These are phyloP conservation scores for Heterobasidion irregulare DNA, from an alignment of 1,284 basidiomycete genomes.

Conservation along the genomic window DNA sequence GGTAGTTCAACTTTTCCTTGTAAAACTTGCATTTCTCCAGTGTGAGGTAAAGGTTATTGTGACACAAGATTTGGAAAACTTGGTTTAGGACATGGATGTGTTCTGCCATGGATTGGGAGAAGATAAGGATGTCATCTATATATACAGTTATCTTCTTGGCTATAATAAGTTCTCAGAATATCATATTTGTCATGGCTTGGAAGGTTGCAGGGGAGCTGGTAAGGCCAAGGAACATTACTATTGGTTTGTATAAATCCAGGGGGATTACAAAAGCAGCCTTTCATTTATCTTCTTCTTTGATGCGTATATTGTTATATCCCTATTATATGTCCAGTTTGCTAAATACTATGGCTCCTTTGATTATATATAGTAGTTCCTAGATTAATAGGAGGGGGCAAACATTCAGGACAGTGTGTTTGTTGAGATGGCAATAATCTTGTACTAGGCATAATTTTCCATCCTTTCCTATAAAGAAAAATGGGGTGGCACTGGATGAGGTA, in stretches of 20 bases:
- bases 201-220: conserved; percentile 28
- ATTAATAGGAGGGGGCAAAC: conserved; percentile 4
- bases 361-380: conserved; percentile 2
- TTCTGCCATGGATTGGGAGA: conserved; percentile 5
- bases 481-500: not conserved
- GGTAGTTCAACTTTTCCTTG: conserved; percentile 14
- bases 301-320: too few species aligned
- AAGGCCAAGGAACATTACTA: conserved; percentile 15
- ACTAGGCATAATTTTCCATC: conserved; percentile 1
- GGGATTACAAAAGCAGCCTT: conserved; percentile 6
- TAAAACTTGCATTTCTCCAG: conserved; percentile 24
- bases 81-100: conserved; percentile 13
- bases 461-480: conserved; percentile 5
- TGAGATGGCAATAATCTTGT: conserved; percentile 1
- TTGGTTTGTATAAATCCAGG: conserved; percentile 1
- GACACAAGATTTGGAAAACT: conserved; percentile 21
- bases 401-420: conserved; percentile 3
- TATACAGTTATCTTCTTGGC: conserved; percentile 13
- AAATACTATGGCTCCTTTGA: conserved; percentile 1
- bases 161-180: conserved; percentile 1
- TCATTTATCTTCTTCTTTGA: conserved; percentile 6
- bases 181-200: conserved; percentile 6
- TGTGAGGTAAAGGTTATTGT: conserved; percentile 12
- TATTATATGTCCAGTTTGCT: conserved; percentile 3
- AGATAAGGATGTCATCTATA: conserved; percentile 18